Base-by-base conservation (phyloP, 768 basidiomycete species). In the Cyathus striatus region DNA sequence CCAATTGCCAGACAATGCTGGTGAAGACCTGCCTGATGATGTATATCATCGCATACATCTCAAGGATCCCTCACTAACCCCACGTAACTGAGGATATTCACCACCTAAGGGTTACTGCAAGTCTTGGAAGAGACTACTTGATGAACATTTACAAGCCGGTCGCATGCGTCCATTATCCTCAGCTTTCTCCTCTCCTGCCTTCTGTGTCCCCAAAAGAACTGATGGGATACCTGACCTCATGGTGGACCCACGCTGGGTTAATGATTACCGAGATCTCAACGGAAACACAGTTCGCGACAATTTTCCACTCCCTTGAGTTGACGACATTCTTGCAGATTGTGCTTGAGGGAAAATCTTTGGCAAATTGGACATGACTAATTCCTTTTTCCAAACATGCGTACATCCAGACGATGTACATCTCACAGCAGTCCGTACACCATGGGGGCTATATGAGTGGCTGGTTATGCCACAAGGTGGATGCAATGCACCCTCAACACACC, bases 281-380 rank as follows among this genome's bases (percentile, higher is more conserved):
- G 44, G 36, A 2, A 47, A 46, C 22, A 50, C 49, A 1, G 24
- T 50, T 21, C 14, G 35, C 21, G 16, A 48, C 33, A 10, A 24
- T 50, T n/a, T 57, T 0, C 69, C 61, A 6, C 22, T 49, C 0
- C 54, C 57, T 1, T 47, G 41, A 0, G 23, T 57, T 0, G 47
- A 44, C 1, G 49, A 58, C 36, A 48, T 53, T 3, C 45, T 58
- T 6, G 65, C 38, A 1, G 64, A 69, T 38, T 66, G 63, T 42
- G 61, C 56, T 0, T 60, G 63, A 35, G 68, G 68, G 0, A 59
- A 55, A n/a, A 49, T 68, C 0, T 73, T 58, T 43, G 60, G 51
- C 0, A 66, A 59, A 14, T 55, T 73, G 1, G 63, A 74, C 36
- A 69, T 70, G 61, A 66, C 63, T 14, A 60, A 68, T 25, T 54